A percentile compares a stretch with the other conserved stretches of the same genome.
Evolutionary conservation across 768 basidiomycete species (phyloP).

Genomic region (Xerocomellus dryophilus): DNA sequence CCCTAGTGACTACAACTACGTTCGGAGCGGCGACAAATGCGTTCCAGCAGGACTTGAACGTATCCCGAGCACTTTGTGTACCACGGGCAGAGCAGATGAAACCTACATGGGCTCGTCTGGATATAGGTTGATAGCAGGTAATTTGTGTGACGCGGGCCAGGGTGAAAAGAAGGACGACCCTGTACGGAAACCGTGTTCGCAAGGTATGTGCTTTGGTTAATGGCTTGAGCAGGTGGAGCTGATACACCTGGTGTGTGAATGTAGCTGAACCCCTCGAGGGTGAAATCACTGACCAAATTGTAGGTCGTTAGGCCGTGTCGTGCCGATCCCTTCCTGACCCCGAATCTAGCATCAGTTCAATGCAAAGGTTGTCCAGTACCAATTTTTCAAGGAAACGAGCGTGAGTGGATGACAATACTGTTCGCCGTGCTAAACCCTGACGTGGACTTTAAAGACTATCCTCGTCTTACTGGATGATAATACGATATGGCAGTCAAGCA

Average conservation of each 20-base stretch:
- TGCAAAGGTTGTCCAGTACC: slow-evolving; percentile 62
- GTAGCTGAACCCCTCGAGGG: slow-evolving; percentile 81
- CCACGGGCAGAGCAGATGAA: slow-evolving; percentile 45
- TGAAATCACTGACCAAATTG: slow-evolving; percentile 68
- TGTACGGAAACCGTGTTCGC: slow-evolving; percentile 71
- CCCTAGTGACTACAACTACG: slow-evolving; percentile 83
- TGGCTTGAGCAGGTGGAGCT: background rate
- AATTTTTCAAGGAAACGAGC: slow-evolving; percentile 81
- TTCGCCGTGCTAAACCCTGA: background rate
- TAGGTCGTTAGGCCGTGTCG: slow-evolving; percentile 34
- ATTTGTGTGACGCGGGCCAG: slow-evolving; percentile 64
- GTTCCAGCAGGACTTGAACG: slow-evolving; percentile 85
- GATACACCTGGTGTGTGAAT: background rate
- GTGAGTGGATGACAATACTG: slow-evolving; percentile 36
- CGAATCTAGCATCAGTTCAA: slow-evolving; percentile 64
- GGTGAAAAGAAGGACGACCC: slow-evolving; percentile 68
- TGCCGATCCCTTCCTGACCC: slow-evolving; percentile 3
- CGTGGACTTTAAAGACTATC: slow-evolving; percentile 53
- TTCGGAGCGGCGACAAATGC: slow-evolving; percentile 72
- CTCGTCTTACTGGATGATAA: slow-evolving; percentile 76
- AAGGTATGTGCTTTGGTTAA: slow-evolving; percentile 44
- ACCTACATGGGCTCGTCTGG: slow-evolving; percentile 88
- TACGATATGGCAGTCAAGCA: slow-evolving; percentile 89
- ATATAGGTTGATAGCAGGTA: slow-evolving; percentile 88
- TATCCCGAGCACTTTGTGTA: slow-evolving; percentile 74